Conservation (phyloP, 2,329 filamentous ascomycete species). For the Tolypocladium sp. region DNA sequence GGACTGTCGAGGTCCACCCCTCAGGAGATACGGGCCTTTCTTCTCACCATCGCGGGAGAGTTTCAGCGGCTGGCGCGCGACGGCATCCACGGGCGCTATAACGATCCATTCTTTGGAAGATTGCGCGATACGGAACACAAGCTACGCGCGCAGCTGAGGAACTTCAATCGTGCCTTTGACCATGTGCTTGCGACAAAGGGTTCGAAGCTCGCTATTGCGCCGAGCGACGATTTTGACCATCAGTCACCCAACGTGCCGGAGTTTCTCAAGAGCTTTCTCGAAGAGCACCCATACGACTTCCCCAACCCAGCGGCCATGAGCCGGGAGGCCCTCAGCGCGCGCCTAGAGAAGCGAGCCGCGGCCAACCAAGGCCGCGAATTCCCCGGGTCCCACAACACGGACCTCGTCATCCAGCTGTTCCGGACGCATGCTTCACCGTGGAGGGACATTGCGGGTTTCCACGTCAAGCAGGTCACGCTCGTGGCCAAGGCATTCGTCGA, state of each 20-base stretch:
- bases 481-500: too few species aligned
- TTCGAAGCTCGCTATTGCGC: conserved; percentile 7
- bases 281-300: conserved; percentile 8
- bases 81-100: conserved; percentile 18
- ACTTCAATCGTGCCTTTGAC: conserved; percentile 19
- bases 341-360: conserved; percentile 22
- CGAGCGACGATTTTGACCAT: neutral
- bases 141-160: conserved; percentile 19
- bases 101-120: conserved; percentile 26
- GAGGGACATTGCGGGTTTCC: conserved; percentile 23
- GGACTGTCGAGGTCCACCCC: conserved; percentile 10
- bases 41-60: conserved; percentile 23
- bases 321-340: conserved; percentile 5
- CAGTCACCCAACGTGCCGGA: conserved; percentile 6
- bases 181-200: conserved; percentile 16
- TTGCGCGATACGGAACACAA: conserved; percentile 9
- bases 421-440: conserved; percentile 27
- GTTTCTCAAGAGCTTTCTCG: conserved; percentile 18
- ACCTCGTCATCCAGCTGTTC: conserved; percentile 29
- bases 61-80: conserved; percentile 23
- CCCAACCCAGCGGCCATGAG: conserved; percentile 13
- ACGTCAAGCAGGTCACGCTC: conserved; percentile 20
- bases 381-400: conserved; percentile 25
- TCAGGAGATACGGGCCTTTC: conserved; percentile 19
- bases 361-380: conserved; percentile 28